Base-by-base conservation (phyloP, 139 green algal species). In the Limnomonas spitsbergensis region DNA sequence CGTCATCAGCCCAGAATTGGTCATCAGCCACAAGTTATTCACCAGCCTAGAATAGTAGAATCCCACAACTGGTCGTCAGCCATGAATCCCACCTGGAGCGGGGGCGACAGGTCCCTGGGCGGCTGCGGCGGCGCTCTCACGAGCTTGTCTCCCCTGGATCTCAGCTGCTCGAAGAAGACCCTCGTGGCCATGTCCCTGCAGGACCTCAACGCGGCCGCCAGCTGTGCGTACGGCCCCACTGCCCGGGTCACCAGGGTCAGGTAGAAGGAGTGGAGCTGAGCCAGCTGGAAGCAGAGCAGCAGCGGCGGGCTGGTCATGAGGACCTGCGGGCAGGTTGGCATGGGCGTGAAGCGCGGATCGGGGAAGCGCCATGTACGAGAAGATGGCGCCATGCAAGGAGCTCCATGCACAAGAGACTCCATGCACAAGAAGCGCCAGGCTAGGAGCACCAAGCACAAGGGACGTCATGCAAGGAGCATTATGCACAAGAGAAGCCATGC, bases 241-340 rank as follows among this genome's bases (percentile, higher is more conserved):
- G 39, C 9, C 26, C 40, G 54, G 2, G 47, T 34, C 3, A 78
- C 38, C 3, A 83, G 56, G 36, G 27, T 4, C 78, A 79, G 54
- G 69, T 98, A 98, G 87, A 97, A 98, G 35, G 78, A 68, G 35
- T 95, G 85, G 73, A 98, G 86, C 86, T 95, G 90, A 20, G 81
- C 78, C 4, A 98, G 73, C 72, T 91, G 86, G 80, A 95, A 97
- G 87, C 83, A 91, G 37, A 95, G 82, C 78, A 97, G 79, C 39
- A 90, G 87, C 37, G 87, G 82, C 2, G 90, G 92, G 0, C 68
- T 81, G 34, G 87, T 91, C 84, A 94, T 87, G 52, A 98, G 83
- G 53, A 96, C 90, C 82, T 97, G 93, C 83, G 29, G 38, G 24
- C n/a, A 61, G 69, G 38, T 1, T n/a, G 1, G 26, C 47, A 7